phyloP scores from a whole-genome alignment of 1,139 yeast genomes.

The Yamadazyma sp. region DNA sequence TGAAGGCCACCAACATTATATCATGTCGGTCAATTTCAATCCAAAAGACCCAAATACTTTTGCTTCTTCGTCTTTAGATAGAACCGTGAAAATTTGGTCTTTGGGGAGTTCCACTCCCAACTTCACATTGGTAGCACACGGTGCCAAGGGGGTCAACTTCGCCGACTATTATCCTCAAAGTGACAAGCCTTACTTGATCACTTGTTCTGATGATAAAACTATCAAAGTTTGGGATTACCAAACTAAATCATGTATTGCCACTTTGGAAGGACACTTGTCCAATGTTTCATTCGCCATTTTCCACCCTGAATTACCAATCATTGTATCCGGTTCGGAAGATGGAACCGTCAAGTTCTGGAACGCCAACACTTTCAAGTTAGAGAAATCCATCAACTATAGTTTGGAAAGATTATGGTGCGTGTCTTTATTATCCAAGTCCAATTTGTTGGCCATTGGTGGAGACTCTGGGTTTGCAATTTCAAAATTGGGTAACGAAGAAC shows the following conservation, averaged over 20 bases:
- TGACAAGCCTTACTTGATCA: slow-evolving; percentile 92
- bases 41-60: slow-evolving; percentile 97
- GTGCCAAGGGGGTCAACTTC: slow-evolving; percentile 88
- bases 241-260: slow-evolving; percentile 92
- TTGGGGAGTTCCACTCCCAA: slow-evolving; percentile 87
- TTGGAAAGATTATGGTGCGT: slow-evolving; percentile 98
- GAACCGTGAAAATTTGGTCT: slow-evolving; percentile 96
- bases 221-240: slow-evolving; percentile 97
- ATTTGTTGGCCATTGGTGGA: slow-evolving; percentile 86
- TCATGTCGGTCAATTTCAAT: slow-evolving; percentile 91
- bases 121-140: slow-evolving; percentile 89
- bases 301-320: slow-evolving; percentile 93
- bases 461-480: slow-evolving; percentile 90
- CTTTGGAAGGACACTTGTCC: slow-evolving; percentile 88
- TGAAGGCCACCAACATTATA: slow-evolving; percentile 95
- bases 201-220: slow-evolving; percentile 90
- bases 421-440: slow-evolving; percentile 72
- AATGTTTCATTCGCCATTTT: slow-evolving; percentile 95
- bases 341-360: slow-evolving; percentile 81
- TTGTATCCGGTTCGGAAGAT: slow-evolving; percentile 81
- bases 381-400: slow-evolving; percentile 86
- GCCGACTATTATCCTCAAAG: slow-evolving; percentile 97
- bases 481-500: slow-evolving; percentile 91
- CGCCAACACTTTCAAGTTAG: slow-evolving; percentile 77
- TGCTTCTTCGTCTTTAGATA: slow-evolving; percentile 95